phyloP scores from a whole-genome alignment of 305 asterid species.

The Withania somnifera region DNA sequence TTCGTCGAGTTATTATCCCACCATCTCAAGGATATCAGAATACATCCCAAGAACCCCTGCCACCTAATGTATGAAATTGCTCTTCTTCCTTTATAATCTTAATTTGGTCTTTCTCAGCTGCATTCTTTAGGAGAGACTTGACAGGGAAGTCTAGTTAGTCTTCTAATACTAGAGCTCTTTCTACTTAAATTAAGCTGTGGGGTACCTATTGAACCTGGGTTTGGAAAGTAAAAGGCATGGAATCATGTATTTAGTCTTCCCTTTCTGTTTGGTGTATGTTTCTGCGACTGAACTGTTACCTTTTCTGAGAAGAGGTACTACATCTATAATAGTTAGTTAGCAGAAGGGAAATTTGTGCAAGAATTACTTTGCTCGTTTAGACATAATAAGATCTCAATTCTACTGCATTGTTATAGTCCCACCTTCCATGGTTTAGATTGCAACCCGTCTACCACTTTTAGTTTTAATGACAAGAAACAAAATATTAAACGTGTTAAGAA shows the following conservation, averaged over 20 bases:
- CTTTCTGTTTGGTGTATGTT: background rate
- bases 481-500: background rate
- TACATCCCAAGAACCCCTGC: conserved; percentile 71
- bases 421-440: background rate
- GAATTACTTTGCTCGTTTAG: background rate
- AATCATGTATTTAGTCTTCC: background rate
- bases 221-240: background rate
- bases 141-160: background rate
- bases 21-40: conserved; percentile 77
- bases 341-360: background rate
- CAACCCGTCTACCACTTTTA: background rate
- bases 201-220: background rate
- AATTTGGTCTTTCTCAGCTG: background rate
- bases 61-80: conserved; percentile 58
- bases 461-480: background rate
- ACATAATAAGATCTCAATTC: background rate
- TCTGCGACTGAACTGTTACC: background rate
- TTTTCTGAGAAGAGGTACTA: background rate
- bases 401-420: background rate
- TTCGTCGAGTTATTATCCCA: conserved; percentile 70
- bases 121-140: background rate
- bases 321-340: background rate
- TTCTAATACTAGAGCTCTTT: background rate
- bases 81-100: background rate
- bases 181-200: background rate